Evolutionary conservation across 352 stramenopile species (phyloP).

Genomic region (Pythium myriotylum): DNA sequence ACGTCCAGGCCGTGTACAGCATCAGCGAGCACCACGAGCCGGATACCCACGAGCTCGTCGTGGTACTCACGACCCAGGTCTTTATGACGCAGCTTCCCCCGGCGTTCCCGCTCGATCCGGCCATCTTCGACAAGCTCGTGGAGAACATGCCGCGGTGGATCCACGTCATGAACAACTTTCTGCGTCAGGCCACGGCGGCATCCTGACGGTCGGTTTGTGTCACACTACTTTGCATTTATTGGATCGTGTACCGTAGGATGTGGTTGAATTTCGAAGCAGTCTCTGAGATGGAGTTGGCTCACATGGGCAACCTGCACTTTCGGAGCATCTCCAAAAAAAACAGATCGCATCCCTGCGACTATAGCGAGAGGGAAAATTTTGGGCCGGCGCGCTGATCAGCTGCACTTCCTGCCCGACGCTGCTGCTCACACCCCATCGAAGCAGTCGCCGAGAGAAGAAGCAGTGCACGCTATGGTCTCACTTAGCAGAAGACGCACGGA

Average conservation of each 20-base stretch:
- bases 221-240: not conserved
- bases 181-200: not conserved
- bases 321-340: no score
- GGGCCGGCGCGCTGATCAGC: no score
- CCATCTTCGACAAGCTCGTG: conserved; percentile 15
- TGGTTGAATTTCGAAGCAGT: no score
- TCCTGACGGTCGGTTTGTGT: not conserved
- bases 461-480: no score
- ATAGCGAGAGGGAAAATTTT: no score
- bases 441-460: no score
- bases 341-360: not conserved
- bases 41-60: conserved; percentile 16
- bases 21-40: conserved; percentile 8
- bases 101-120: conserved; percentile 1
- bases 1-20: conserved; percentile 30
- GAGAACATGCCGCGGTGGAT: conserved; percentile 20
- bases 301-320: no score
- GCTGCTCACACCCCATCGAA: no score
- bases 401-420: no score
- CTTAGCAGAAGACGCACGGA: no score
- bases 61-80: conserved; percentile 19
- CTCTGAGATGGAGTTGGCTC: no score
- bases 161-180: conserved; percentile 12
- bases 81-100: conserved; percentile 19
- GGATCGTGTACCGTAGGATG: no score